A percentile compares a stretch with the other conserved stretches of the same genome.
phyloP scores from a whole-genome alignment of 2,329 filamentous ascomycete genomes.

The Ambrosiella xylebori region DNA sequence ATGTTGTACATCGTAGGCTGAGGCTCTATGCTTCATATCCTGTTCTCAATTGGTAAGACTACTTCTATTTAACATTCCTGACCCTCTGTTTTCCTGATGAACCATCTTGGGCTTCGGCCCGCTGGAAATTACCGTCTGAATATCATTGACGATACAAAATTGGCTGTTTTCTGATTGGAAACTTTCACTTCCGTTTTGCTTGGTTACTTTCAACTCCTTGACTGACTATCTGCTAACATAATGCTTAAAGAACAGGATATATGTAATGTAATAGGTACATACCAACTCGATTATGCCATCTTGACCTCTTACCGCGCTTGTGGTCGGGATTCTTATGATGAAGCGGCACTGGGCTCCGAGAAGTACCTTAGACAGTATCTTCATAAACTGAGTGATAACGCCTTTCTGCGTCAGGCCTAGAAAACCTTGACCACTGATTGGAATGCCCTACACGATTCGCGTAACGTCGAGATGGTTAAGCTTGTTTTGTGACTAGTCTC shows the following conservation, averaged over 20 bases:
- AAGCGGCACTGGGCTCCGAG: slow-evolving; percentile 97
- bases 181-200: not conserved
- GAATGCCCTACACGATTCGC: not conserved
- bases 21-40: slow-evolving; percentile 2
- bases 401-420: slow-evolving; percentile 96
- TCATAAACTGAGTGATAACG: slow-evolving; percentile 57
- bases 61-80: not conserved
- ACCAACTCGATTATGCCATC: not conserved
- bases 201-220: not conserved
- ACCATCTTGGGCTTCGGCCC: slow-evolving; percentile 44
- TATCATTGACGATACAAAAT: slow-evolving; percentile 59
- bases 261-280: slow-evolving; percentile 9
- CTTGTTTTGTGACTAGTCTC: not conserved
- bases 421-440: slow-evolving; percentile 98
- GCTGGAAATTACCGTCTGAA: slow-evolving; percentile 96
- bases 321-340: slow-evolving; percentile 42
- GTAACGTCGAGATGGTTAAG: not conserved
- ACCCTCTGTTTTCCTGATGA: slow-evolving; percentile 29
- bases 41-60: slow-evolving; percentile 10
- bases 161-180: slow-evolving; percentile 63
- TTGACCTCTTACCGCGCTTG: not conserved
- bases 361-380: slow-evolving; percentile 23
- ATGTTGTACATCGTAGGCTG: slow-evolving; percentile 7
- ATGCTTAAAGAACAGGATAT: slow-evolving; percentile 13
- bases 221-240: slow-evolving; percentile 20